Base-by-base conservation (phyloP, 352 stramenopile species). In the Plasmopara viticola region DNA sequence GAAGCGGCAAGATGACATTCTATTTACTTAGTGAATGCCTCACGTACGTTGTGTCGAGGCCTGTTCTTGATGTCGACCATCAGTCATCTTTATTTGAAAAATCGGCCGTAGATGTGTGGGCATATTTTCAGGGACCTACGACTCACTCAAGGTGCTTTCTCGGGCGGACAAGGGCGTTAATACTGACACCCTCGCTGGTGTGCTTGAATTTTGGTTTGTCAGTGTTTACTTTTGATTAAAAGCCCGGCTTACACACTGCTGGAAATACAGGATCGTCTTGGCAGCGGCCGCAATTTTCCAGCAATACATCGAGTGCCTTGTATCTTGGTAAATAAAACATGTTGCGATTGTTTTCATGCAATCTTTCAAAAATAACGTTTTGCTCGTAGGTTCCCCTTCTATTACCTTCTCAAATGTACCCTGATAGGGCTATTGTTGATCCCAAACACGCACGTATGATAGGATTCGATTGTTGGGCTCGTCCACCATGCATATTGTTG, bases 331-430 rank as follows among this genome's bases (percentile, higher is more conserved):
- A 39, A 0, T 5, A 35, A 35, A 12, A 12, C 31, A 6, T 38
- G 39, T 10, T 9, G 12, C 18, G 12, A 15, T 28, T 40, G 40
- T 25, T 33, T 28, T 33, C 9, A 17, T 42, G 1, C 30, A 47
- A 10, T 14, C 31, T 17, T 35, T 18, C 12, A 56, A 17, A 41
- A 17, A 3, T 51, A 57, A 57, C 28, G 2, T 28, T 9, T 8
- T 47, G 9, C 15, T 28, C 6, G 14, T 30, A 79, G 72, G 72
- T 68, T 89, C 29, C 78, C 78, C 17, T 85, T 88, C 40, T 89
- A 82, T 60, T 89, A 86, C 49, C 52, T 89, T 15, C 83, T 83
- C 75, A 89, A 89, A 60, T 84, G 75, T 43, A 38, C 64, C 37
- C 55, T 86, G 18, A 53, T 86, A 28, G 73, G 66, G 2, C 58